Evolutionary conservation across 2,329 filamentous ascomycete species (phyloP).

Genomic region (Penicillium nordicum): DNA sequence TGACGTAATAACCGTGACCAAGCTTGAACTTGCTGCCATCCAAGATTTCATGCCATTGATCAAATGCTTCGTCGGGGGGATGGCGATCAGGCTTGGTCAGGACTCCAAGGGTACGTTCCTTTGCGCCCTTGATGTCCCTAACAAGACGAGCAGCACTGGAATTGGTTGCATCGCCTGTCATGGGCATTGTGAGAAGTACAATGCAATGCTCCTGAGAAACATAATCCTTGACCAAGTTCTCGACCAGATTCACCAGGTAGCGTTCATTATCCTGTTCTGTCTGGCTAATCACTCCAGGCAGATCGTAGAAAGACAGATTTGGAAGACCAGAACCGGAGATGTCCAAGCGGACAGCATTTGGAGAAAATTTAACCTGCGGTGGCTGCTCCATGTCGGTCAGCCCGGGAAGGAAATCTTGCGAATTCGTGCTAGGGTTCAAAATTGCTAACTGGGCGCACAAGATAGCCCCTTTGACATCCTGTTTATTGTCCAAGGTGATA

Average conservation of each 20-base stretch:
- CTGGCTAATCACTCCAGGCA: conserved; percentile 77
- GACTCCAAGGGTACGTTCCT: conserved; percentile 65
- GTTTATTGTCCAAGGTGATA: conserved; percentile 58
- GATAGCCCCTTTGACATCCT: conserved; percentile 64
- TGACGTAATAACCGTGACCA: conserved; percentile 74
- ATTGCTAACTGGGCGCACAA: conserved; percentile 74
- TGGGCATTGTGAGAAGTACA: conserved; percentile 71
- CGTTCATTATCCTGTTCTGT: conserved; percentile 61
- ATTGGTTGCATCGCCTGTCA: conserved; percentile 74
- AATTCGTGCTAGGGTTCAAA: conserved; percentile 61
- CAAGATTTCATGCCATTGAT: conserved; percentile 64
- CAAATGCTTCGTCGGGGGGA: conserved; percentile 48
- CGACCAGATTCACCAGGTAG: conserved; percentile 68
- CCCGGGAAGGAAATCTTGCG: conserved; percentile 54
- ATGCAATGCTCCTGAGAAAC: conserved; percentile 67
- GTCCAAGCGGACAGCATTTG: conserved; percentile 74
- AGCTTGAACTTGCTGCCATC: conserved; percentile 59
- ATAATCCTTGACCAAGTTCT: conserved; percentile 67
- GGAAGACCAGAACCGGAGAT: conserved; percentile 70
- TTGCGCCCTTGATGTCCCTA: conserved; percentile 51
- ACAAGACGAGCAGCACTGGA: conserved; percentile 68
- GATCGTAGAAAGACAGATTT: conserved; percentile 76
- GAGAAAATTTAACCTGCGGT: conserved; percentile 66
- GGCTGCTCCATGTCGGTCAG: conserved; percentile 30
- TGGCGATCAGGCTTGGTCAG: conserved; percentile 82